Percentiles rank a stretch among this genome's conserved stretches.
Conservation (phyloP, 306 rosid genomes). For the Echinosophora koreensis region DNA sequence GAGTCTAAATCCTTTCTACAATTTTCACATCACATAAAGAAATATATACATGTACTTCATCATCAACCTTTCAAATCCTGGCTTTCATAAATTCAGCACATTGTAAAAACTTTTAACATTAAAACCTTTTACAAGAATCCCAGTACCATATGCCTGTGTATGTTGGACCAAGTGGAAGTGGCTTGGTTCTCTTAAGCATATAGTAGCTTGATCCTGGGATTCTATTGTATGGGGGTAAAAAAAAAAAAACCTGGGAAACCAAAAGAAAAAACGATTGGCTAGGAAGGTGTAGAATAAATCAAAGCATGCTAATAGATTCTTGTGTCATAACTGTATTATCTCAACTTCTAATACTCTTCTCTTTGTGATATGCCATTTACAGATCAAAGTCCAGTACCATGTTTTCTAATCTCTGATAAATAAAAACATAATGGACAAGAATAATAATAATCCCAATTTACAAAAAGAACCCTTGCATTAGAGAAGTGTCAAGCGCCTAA, state of each 20-base stretch:
- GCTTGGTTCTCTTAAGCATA: not conserved
- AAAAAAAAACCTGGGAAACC: too few relatives aligned
- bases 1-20: not conserved
- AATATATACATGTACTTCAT: not conserved
- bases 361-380: not conserved
- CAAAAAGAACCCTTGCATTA: not conserved
- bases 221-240: too few relatives aligned
- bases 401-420: conserved; percentile 2
- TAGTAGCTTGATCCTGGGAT: not conserved
- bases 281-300: not conserved
- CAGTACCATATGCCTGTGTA: not conserved
- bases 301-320: not conserved
- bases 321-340: not conserved
- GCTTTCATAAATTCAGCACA: not conserved
- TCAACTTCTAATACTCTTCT: conserved; percentile 5
- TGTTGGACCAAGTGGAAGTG: not conserved
- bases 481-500: conserved; percentile 18
- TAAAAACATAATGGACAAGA: not conserved
- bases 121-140: not conserved
- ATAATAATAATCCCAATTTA: not conserved
- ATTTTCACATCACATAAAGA: not conserved
- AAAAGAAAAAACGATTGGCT: not conserved
- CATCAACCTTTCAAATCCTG: not conserved
- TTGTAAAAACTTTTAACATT: not conserved
- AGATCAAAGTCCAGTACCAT: not conserved